Base-by-base conservation (phyloP, 306 rosid species). In the Sicyos edulis region DNA sequence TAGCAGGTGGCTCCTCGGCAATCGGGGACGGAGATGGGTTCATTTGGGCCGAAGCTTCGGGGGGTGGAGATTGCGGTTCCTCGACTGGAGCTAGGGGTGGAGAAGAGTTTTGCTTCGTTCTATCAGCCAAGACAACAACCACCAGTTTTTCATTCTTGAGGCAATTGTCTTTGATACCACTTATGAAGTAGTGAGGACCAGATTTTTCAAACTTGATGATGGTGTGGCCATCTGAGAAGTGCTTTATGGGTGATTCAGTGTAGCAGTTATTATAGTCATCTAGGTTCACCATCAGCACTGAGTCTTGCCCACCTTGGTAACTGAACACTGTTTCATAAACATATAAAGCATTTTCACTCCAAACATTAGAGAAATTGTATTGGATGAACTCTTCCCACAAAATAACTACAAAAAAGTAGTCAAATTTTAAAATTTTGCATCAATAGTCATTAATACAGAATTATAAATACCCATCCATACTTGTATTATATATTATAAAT, bases 111-210 rank as follows among this genome's bases (percentile, higher is more conserved):
- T 68, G 63, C 47, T 83, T 77, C 80, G 65, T 86, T 74, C 92
- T 85, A 20, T 95, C 88, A 15, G 96, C 83, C 81, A 95, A 45
- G 1, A 95, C 96, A 77, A 77, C 71, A 32, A 89, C 85, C 49
- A 76, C 79, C 60, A 95, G 3, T 78, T 95, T 95, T 84, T 95
- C 91, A 79, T 91, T 95, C 74, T 91, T 91, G 47, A 54, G 72
- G 71, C 99, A 95, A 76, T 77, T 82, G 13, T 91, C 87, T 75
- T 82, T 86, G 83, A 78, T 87, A 4, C 99, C 99, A 69, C 99
- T 95, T 16, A 91, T 83, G 88, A 95, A 95, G 77, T 49, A 87
- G 80, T 83, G 81, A 49, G 88, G 70, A 17, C 99, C 99, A 3
- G 99, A 87, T 56, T 75, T 64, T 3, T 14, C 56, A 42, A 91